Evolutionary conservation across 106 monocot species (phyloP).

Genomic region (Allium sativum): DNA sequence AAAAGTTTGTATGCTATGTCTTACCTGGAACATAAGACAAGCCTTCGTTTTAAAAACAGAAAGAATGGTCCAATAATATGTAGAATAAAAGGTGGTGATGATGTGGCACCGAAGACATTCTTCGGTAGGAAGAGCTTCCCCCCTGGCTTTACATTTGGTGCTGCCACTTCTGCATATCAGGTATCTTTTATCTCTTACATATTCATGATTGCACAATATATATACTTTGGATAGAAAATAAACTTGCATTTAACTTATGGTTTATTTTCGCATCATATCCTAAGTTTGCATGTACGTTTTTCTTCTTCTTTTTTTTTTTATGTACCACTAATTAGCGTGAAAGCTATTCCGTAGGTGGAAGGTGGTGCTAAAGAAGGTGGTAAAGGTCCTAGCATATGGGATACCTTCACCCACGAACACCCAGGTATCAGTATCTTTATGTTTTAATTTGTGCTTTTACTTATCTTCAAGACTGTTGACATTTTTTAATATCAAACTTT

Average conservation of each 20-base stretch:
- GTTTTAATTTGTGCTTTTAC: too few relatives aligned
- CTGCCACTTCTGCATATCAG: slow-evolving; percentile 4
- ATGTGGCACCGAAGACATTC: not conserved
- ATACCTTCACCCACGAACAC: slow-evolving; percentile 7
- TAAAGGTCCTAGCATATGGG: slow-evolving; percentile 5
- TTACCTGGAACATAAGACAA: too few relatives aligned
- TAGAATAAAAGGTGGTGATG: not conserved
- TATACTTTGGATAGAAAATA: not conserved
- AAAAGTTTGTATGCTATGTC: too few relatives aligned
- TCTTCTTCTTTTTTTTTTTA: not conserved
- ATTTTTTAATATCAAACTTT: not conserved
- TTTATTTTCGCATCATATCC: not conserved
- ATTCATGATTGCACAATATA: too few relatives aligned
- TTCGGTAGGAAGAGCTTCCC: slow-evolving; percentile 2
- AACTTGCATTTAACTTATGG: not conserved
- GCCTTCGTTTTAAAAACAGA: too few relatives aligned
- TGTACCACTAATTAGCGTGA: not conserved
- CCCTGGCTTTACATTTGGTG: slow-evolving; percentile 3
- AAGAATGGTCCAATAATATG: not conserved
- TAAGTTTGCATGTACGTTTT: not conserved
- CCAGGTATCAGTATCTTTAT: slow-evolving; percentile 1
- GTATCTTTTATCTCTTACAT: not conserved
- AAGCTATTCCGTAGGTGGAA: not conserved
- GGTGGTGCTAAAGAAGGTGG: slow-evolving; percentile 4
- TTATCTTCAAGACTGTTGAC: too few relatives aligned